Evolutionary conservation across 345 rosid genomes (phyloP), one percentile per base, ranked within the genome.

Genomic region (Hypericum perforatum): DNA sequence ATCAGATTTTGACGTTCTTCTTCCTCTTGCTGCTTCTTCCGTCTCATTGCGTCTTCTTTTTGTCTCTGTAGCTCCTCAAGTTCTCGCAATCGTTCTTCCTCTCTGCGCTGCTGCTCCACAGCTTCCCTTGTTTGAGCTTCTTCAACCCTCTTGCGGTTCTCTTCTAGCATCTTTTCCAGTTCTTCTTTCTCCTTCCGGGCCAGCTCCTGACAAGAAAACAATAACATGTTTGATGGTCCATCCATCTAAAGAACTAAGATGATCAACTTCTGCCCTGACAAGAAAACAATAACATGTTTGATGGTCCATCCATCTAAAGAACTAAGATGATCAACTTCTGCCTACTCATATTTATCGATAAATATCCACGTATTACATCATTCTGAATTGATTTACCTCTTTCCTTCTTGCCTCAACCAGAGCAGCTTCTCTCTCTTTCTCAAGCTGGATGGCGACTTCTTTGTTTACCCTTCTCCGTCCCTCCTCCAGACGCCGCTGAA

Each of bases 11-110:
- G 49, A 9, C 98, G 86, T 51, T 88, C 96, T 74, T 85, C 94
- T 43, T 88, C 98, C 78, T 92, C 94, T 71, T 85, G 85, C 7
- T 82, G 89, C 63, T 83, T 85, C 82, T 82, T 88, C 76, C 82
- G 72, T 61, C 82, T 70, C 89, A 78, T 62, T 1, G 86, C 91
- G 64, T 85, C 98, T 74, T 82, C 98, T 46, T 78, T 92, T 57
- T 71, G 84, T 56, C 92, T 67, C 70, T 85, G 97, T 52, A 84
- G 77, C 70, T 79, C 85, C 65, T 88, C 94, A 2, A 92, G 74
- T 59, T 92, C 97, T 54, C 76, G 53, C 38, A 81, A 92, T 7
- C 98, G 71, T 50, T 80, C 94, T 49, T 92, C 98, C 76, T 92
- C 96, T 45, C 79, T 82, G 66, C 50, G 75, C 56, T 85, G 94